Base-by-base conservation (phyloP, 495 filamentous ascomycete genomes). In the Lepraria neglecta region DNA sequence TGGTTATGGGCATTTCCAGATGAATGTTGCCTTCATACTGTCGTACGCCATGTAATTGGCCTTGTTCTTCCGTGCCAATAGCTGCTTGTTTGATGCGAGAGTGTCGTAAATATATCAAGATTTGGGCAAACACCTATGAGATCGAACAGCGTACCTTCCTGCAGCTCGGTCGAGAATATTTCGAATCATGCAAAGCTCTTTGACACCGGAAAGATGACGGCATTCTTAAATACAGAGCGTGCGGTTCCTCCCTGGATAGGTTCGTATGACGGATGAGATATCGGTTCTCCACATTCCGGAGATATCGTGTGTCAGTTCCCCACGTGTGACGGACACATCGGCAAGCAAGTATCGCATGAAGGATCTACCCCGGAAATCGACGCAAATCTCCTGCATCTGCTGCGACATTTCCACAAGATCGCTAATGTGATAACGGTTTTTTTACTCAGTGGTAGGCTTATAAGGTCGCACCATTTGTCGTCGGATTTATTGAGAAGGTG, bases 211-310 rank as follows among this genome's bases (percentile, higher is more conserved):
- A 40, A 45, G 4, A 60, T 35, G 42, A 28, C 28, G 9, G 31
- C 42, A 21, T 35, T 15, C 21, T 38, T 40, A n/a, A 12, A 47
- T 28, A 19, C 48, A 59, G 27, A 28, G 46, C 28, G 48, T 48
- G 38, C 59, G 42, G 24, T 19, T 35, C 11, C 28, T 24, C 50
- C 11, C 50, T 27, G 10, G 59, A 61, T 35, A 51, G 59, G 59
- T 17, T 43, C 35, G 48, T 44, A 33, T 61, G 50, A 24, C 54
- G 48, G 59, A 61, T 61, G 52, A 61, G 59, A 61, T 54, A 54
- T 44, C 59, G 59, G 40, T 54, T 61, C 59, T 54, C 59, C 59
- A 54, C 59, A 55, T 19, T 53, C 12, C 48, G 59, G 59, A 46
- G 33, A 45, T 14, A 46, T 46, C 28, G 10, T 11, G 11, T 6